Base-by-base conservation (phyloP, 306 rosid genomes). In the Cyamopsis tetragonoloba region DNA sequence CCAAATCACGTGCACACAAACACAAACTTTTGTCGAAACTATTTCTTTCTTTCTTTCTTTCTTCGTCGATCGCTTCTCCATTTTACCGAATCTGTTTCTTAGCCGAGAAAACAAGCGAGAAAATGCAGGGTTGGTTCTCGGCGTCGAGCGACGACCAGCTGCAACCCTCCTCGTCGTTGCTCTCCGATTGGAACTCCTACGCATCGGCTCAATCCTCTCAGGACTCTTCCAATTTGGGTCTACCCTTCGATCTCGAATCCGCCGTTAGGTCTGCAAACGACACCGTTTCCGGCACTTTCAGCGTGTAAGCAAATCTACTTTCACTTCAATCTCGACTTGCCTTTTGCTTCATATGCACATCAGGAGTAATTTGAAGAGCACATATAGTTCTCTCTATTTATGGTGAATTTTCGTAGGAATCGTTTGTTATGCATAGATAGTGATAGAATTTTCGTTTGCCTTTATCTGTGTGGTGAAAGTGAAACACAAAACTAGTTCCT, bases 231-330 rank as follows among this genome's bases (percentile, higher is more conserved):
- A 55, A 57, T 68, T 24, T 54, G 69, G 74, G 76, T 20, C 61
- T 88, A 22, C 83, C 95, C 26, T 95, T 95, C 77, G 99, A 95
- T 83, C 79, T 95, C 65, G 99, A 95, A 88, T 76, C 96, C 15
- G 99, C 96, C 1, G 97, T 90, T 70, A 88, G 99, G 54, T 88
- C 99, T 0, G 97, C 97, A 0, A 95, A 90, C 77, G 96, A 90
- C 79, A 86, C 88, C 65, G 97, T 93, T 62, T 76, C 97, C 0
- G 99, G 96, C 13, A 95, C 99, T 73, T 87, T 95, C 82, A 82
- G 78, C 66, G 89, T 88, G 99, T 95, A 83, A 79, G 95, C 63
- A n/a, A 47, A 41, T 17, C 49, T 75, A 69, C 19, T 31, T 34
- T 20, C 43, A 53, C 68, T 22, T 72, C 72, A 50, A 72, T 79